These are phyloP conservation scores for Paraphaeosphaeria sporulosa DNA, from an alignment of 2,329 filamentous ascomycete genomes.

Conservation along the genomic window DNA sequence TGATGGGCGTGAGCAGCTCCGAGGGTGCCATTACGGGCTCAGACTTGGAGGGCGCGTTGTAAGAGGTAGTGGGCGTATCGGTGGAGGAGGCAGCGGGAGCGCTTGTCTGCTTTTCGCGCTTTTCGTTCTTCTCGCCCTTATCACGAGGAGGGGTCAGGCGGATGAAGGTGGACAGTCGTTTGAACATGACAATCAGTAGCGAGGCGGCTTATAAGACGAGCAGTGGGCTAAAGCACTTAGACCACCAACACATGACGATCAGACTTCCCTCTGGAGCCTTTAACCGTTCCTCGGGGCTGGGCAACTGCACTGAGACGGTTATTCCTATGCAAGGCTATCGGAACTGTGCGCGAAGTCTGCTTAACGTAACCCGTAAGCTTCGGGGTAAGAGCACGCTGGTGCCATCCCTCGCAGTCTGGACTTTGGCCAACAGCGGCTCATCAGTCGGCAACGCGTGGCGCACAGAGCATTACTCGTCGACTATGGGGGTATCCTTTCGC, in stretches of 20 bases:
- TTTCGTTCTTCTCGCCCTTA: constrained; percentile 4
- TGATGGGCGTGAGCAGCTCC: constrained; percentile 35
- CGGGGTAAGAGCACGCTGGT: background rate
- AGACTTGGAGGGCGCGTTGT: background rate
- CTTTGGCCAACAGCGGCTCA: constrained; percentile 17
- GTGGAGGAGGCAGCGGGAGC: background rate
- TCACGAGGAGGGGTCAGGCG: constrained; percentile 7
- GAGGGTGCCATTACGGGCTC: constrained; percentile 37
- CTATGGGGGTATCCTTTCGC: constrained; percentile 23
- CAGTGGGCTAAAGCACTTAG: constrained; percentile 17
- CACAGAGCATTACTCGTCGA: background rate
- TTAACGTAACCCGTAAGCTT: constrained; percentile 26
- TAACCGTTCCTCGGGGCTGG: constrained; percentile 36
- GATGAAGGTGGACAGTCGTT: constrained; percentile 12
- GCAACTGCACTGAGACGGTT: background rate
- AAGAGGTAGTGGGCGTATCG: background rate
- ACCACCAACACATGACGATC: constrained; percentile 28
- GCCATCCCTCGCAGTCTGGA: constrained; percentile 9
- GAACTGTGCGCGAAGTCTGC: constrained; percentile 24
- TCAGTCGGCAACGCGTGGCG: constrained; percentile 19
- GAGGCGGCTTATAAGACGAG: constrained; percentile 16
- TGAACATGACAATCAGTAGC: constrained; percentile 12
- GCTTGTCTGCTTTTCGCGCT: constrained; percentile 3
- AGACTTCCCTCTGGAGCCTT: constrained; percentile 31
- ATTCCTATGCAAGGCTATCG: constrained; percentile 12